A percentile compares a stretch with the other conserved stretches of the same genome.
Conservation (phyloP, 1,284 basidiomycete genomes). For the Leccinum griseonigrum region DNA sequence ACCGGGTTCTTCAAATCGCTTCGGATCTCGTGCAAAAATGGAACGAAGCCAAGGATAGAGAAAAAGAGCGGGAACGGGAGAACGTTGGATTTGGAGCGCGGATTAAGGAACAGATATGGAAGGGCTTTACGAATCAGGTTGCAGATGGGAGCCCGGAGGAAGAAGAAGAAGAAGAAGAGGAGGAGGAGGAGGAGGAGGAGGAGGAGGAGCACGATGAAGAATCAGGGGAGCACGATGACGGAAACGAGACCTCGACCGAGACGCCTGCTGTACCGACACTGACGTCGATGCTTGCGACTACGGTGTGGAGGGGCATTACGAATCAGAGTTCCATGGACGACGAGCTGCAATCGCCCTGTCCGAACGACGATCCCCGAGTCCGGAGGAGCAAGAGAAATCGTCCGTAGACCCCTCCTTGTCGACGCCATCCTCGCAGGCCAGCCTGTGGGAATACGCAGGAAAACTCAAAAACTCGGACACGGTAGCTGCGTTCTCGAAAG, state of each 20-base stretch:
- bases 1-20: conserved; percentile 64
- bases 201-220: conserved; percentile 38
- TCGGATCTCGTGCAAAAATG: conserved; percentile 54
- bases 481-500: conserved; percentile 65
- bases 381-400: conserved; percentile 13
- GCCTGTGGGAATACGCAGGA: conserved; percentile 67
- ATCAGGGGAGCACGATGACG: conserved; percentile 37
- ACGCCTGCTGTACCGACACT: conserved; percentile 40
- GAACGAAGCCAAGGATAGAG: conserved; percentile 35
- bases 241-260: conserved; percentile 40
- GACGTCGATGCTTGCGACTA: conserved; percentile 54
- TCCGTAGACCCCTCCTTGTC: conserved; percentile 6
- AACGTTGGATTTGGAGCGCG: conserved; percentile 50
- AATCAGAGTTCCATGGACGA: conserved; percentile 70
- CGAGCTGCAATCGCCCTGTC: conserved; percentile 35
- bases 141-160: conserved; percentile 37
- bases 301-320: conserved; percentile 71
- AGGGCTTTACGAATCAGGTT: conserved; percentile 55
- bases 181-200: conserved; percentile 18
- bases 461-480: conserved; percentile 72
- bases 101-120: conserved; percentile 65
- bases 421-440: conserved; percentile 24
- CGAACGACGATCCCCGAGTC: conserved; percentile 31
- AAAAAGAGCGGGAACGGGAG: conserved; percentile 31
- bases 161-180: conserved; percentile 20